Conservation (phyloP, 164 flowering plant species). For the grape (Vitis vinifera) region DNA sequence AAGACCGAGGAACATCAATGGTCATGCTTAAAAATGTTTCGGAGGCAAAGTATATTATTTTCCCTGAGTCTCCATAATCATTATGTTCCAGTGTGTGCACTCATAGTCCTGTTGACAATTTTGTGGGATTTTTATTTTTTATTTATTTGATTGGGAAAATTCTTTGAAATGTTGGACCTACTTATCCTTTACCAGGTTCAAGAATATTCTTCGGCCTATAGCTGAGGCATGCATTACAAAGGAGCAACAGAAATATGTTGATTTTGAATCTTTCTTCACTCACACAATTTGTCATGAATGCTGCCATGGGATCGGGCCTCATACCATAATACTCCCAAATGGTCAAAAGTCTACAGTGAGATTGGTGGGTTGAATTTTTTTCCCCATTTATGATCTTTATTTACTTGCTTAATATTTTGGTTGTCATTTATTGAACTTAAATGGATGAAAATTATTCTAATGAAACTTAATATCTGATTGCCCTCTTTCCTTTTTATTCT, state of each 20-base stretch:
- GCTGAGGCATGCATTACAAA: slow-evolving; percentile 59
- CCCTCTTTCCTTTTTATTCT: slow-evolving; percentile 6
- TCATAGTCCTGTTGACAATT: no score
- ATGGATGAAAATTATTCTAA: background rate
- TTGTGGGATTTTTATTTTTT: background rate
- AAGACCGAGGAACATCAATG: slow-evolving; percentile 95
- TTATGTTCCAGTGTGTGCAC: background rate
- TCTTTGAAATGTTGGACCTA: slow-evolving; percentile 4
- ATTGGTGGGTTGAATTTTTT: slow-evolving; percentile 49
- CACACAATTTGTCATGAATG: slow-evolving; percentile 97
- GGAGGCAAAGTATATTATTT: slow-evolving; percentile 78
- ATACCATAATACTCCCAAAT: slow-evolving; percentile 75
- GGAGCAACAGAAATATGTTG: slow-evolving; percentile 68
- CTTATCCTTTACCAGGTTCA: slow-evolving; percentile 57
- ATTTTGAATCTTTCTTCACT: slow-evolving; percentile 93
- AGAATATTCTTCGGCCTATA: slow-evolving; percentile 86
- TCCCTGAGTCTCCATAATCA: background rate
- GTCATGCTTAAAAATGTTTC: slow-evolving; percentile 95
- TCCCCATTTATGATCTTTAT: background rate
- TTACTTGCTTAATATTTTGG: background rate
- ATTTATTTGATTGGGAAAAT: background rate
- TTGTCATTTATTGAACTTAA: background rate
- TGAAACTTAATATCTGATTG: background rate
- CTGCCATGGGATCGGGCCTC: slow-evolving; percentile 98
- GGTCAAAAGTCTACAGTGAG: slow-evolving; percentile 89